Base-by-base conservation (phyloP, 345 rosid species). In the Cardiospermum halicacabum region DNA sequence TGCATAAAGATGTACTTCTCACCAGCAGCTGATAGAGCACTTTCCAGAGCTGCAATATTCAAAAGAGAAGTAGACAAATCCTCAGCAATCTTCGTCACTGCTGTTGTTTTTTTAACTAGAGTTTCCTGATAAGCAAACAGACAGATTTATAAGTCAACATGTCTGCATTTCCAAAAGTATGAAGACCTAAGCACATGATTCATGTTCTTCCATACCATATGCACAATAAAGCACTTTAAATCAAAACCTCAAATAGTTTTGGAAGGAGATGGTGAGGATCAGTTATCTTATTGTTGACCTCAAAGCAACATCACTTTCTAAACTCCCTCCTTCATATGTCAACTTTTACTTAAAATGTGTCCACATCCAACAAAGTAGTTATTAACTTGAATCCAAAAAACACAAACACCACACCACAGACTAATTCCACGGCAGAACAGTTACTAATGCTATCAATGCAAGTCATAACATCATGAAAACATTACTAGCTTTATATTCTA, bases 1-100 rank as follows among this genome's bases (percentile, higher is more conserved):
- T 94, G 97, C 99, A 89, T 85, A 87, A 89, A 94, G 78, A 94
- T 81, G 91, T 81, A 94, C 96, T 87, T 91, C 87, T 94, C 97
- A 80, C 91, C 91, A 64, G 97, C 96, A 51, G 88, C 93, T 71
- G 89, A 67, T 49, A 85, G 74, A 72, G 96, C 80, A 62, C 76
- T 84, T 64, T 94, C 97, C 64, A 91, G 89, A 58, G 80, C 78
- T 72, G 86, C 78, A 68, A 90, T 83, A 74, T 82, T 85, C 78
- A 85, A 66, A 66, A 90, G 84, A 1, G 99, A 91, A 66, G 87
- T 74, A 62, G 96, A 86, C 80, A 91, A 81, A 78, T 91, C 87
- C 64, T 90, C 99, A 80, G 85, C 91, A 31, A 89, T 80, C 83
- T 79, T 91, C 49, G 74, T 63, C 76, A 89, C 77, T 36, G 87